Percentiles rank a stretch among this genome's conserved stretches.
phyloP scores from a whole-genome alignment of 108 stramenopile species.

The Skeletonema costatum region DNA sequence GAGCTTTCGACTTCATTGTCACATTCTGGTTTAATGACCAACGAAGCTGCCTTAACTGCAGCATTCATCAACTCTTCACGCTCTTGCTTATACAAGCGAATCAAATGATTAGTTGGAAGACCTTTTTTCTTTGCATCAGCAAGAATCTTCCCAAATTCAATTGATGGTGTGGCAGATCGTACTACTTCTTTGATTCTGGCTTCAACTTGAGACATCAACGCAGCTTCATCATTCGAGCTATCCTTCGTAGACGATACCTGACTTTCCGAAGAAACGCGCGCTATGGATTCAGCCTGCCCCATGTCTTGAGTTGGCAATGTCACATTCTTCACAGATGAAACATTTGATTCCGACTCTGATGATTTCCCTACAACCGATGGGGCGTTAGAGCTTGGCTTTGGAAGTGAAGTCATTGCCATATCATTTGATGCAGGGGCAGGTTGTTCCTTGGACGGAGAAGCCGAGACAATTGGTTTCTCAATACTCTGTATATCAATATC shows the following conservation, averaged over 20 bases:
- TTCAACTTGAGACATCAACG: background rate
- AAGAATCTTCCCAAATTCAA: slow-evolving; percentile 30
- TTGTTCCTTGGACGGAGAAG: background rate
- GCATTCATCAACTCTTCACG: slow-evolving; percentile 3
- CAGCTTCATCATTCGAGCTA: background rate
- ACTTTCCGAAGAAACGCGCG: background rate
- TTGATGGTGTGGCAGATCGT: slow-evolving; percentile 19
- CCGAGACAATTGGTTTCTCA: background rate
- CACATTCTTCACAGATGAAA: background rate
- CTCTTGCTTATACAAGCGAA: slow-evolving; percentile 27
- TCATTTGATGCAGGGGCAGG: background rate
- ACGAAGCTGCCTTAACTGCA: background rate
- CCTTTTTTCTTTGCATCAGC: slow-evolving; percentile 27
- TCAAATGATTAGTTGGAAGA: slow-evolving; percentile 9
- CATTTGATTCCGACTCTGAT: background rate
- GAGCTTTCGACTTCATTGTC: background rate
- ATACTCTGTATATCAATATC: background rate
- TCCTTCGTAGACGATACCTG: too few relatives aligned
- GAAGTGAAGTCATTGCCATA: background rate
- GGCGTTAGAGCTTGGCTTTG: background rate
- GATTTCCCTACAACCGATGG: background rate
- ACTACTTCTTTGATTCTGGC: slow-evolving; percentile 8
- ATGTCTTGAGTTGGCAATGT: background rate
- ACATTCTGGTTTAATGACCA: background rate
- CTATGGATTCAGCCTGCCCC: background rate